Evolutionary conservation across 805 yeast species (phyloP).

Genomic region (Komagataella mondaviorum): DNA sequence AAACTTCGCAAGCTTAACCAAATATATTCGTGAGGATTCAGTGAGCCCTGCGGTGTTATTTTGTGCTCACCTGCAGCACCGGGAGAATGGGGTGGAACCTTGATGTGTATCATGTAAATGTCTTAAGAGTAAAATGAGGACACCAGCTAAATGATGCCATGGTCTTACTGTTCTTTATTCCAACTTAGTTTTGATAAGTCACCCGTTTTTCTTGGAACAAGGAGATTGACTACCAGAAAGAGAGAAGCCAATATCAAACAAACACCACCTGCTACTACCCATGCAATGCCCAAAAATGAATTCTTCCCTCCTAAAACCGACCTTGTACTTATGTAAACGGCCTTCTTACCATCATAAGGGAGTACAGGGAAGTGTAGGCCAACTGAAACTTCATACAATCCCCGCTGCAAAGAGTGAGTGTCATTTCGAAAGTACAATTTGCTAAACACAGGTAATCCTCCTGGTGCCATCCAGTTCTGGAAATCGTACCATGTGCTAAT

Average conservation of each 20-base stretch:
- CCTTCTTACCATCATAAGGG: constrained; percentile 55
- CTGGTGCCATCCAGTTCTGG: constrained; percentile 81
- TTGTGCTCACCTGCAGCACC: not conserved
- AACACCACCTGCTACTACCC: constrained; percentile 66
- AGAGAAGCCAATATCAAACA: constrained; percentile 44
- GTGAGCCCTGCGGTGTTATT: no score
- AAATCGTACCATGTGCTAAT: constrained; percentile 52
- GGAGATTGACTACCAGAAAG: constrained; percentile 38
- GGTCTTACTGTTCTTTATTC: constrained; percentile 34
- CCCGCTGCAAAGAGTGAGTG: constrained; percentile 35
- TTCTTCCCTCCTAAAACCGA: constrained; percentile 71
- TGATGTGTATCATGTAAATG: not conserved
- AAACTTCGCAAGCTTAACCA: no score
- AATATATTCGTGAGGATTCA: no score
- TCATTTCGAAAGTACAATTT: constrained; percentile 56
- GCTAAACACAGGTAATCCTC: constrained; percentile 57
- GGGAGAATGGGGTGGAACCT: not conserved
- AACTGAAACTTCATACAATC: constrained; percentile 48
- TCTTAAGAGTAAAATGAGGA: not conserved
- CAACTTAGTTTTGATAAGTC: constrained; percentile 62
- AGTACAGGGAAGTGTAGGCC: constrained; percentile 75
- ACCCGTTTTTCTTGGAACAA: constrained; percentile 59
- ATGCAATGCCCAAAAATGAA: constrained; percentile 53
- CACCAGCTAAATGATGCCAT: not conserved
- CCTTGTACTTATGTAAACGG: constrained; percentile 52